Evolutionary conservation across 352 stramenopile species (phyloP), one percentile per base, ranked within the genome.

Genomic region (Halophytophthora polymorphica): DNA sequence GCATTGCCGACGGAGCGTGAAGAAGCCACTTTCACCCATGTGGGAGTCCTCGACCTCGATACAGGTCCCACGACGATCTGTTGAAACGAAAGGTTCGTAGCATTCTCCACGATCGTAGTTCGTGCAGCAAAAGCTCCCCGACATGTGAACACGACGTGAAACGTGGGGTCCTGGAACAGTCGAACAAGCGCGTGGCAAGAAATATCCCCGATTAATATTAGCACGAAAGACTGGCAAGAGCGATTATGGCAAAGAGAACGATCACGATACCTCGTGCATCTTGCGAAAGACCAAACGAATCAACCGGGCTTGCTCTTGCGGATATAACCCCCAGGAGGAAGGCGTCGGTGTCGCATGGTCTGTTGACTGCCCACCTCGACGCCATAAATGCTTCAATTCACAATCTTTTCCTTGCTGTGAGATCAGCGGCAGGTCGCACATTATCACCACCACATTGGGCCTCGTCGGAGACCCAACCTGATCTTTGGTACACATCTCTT

Each of bases 341-440:
- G 23, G 8, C 15, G 13, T 21, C 29, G 18, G 41, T 6, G 14
- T 21, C 13, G 28, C 12, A 43, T 21, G n/a, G 23, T 29, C 39
- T 48, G 56, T 33, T 22, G 19, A n/a, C 42, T n/a, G 22, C 19
- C 10, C 23, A 47, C 17, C 15, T 44, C 42, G 60, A 13, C 42
- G 13, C 42, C 37, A 79, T 22, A 63, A 62, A 42, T 43, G 29
- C n/a, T 14, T 54, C 13, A 58, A 49, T 19, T 60, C 41, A 2
- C 14, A 6, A n/a, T 45, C 39, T 50, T 58, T n/a, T 14, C 18
- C 28, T 48, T 35, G 7, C 18, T 57, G 31, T 25, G 46, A 53
- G 50, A 58, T 42, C 37, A 91, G 50, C 18, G 71, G 73, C 0
- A 68, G 14, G 28, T 89, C 77, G n/a, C 77, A 84, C 11, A 87